A percentile compares a stretch with the other conserved stretches of the same genome.
Evolutionary conservation across 352 stramenopile species (phyloP).

Genomic region (Globisporangium ultimum): DNA sequence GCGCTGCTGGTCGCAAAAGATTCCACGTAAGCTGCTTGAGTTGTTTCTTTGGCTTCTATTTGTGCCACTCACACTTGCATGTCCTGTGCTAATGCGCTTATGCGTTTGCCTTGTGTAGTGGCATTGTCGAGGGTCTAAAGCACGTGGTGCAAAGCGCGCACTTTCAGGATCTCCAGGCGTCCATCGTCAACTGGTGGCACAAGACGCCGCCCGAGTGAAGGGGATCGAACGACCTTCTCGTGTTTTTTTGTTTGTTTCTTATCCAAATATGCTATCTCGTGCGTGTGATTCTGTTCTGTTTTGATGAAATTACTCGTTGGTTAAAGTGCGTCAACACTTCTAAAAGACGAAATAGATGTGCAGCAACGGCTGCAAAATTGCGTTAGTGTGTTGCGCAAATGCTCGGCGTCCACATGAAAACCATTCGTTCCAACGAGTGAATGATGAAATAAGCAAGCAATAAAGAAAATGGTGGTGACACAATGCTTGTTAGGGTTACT

Average conservation of each 20-base stretch:
- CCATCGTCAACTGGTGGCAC: slow-evolving; percentile 45
- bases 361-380: no score
- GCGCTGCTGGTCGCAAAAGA: slow-evolving; percentile 51
- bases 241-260: not conserved
- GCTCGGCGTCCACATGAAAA: no score
- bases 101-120: slow-evolving; percentile 13
- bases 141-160: slow-evolving; percentile 54
- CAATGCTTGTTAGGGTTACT: no score
- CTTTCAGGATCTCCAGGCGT: slow-evolving; percentile 40
- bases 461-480: no score
- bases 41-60: not conserved
- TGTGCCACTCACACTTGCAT: not conserved
- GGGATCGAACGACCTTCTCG: not conserved
- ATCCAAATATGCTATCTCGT: no score
- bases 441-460: no score
- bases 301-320: no score
- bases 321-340: no score
- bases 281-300: no score
- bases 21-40: slow-evolving; percentile 30
- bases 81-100: not conserved
- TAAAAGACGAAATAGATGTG: no score
- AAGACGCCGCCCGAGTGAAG: not conserved
- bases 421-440: no score
- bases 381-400: no score
- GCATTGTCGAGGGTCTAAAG: slow-evolving; percentile 54